A percentile compares a stretch with the other conserved stretches of the same genome.
Evolutionary conservation across 1,139 yeast species (phyloP).

Genomic region (Saccharomyces hybrid): DNA sequence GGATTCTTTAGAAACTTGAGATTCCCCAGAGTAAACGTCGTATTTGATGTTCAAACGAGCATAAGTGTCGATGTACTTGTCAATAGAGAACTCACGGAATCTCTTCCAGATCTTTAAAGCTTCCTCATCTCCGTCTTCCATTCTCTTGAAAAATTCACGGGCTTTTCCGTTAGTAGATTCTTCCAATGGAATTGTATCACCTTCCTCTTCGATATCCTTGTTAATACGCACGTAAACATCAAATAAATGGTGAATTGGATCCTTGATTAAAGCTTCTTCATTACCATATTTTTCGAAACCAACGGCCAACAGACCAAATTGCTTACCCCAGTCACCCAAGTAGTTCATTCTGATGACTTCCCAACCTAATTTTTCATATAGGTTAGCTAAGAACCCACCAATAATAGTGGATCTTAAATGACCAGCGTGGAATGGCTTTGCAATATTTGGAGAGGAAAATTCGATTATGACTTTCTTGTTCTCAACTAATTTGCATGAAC

Average conservation of each 20-base stretch:
- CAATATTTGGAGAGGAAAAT: slow-evolving; percentile 95
- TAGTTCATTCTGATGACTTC: slow-evolving; percentile 85
- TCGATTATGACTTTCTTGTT: slow-evolving; percentile 74
- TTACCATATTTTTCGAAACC: slow-evolving; percentile 83
- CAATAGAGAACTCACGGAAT: slow-evolving; percentile 85
- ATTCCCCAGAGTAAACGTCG: slow-evolving; percentile 91
- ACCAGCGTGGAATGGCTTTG: slow-evolving; percentile 99
- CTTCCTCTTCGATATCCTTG: slow-evolving; percentile 70
- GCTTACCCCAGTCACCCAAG: slow-evolving; percentile 99
- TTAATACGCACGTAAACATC: slow-evolving; percentile 88
- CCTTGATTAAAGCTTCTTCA: slow-evolving; percentile 59
- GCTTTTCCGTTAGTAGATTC: slow-evolving; percentile 69
- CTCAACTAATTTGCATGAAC: slow-evolving; percentile 66
- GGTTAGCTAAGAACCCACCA: slow-evolving; percentile 91
- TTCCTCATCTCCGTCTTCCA: slow-evolving; percentile 89
- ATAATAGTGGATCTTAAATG: slow-evolving; percentile 95
- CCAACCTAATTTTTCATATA: slow-evolving; percentile 88
- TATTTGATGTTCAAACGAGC: slow-evolving; percentile 84
- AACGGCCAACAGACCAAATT: slow-evolving; percentile 90
- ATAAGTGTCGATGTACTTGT: slow-evolving; percentile 77
- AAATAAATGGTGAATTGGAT: slow-evolving; percentile 91
- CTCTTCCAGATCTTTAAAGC: slow-evolving; percentile 77
- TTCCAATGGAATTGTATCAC: slow-evolving; percentile 48
- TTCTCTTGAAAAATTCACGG: slow-evolving; percentile 74
- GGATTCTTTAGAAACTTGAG: slow-evolving; percentile 72